phyloP scores from a whole-genome alignment of 768 basidiomycete genomes.

The Calocybe cyanea region DNA sequence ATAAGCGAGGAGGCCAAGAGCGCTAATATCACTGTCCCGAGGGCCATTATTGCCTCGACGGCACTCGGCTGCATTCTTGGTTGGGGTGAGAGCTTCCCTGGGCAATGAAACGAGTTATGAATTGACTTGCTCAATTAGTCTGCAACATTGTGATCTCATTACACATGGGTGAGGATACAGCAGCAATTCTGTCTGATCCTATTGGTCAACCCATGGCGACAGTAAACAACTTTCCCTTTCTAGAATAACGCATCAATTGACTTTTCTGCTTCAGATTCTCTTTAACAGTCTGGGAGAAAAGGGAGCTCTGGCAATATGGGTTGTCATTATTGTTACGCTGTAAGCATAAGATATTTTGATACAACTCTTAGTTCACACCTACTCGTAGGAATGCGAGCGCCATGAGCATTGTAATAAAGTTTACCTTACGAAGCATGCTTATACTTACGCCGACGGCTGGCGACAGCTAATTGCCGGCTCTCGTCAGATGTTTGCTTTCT shows the following conservation, averaged over 20 bases:
- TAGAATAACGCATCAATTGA: too few species aligned
- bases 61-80: constrained; percentile 56
- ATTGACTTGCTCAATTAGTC: constrained; percentile 26
- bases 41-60: constrained; percentile 59
- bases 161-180: constrained; percentile 57
- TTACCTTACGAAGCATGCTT: too few species aligned
- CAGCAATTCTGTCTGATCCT: too few species aligned
- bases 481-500: constrained; percentile 70
- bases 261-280: constrained; percentile 59
- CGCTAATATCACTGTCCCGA: constrained; percentile 67
- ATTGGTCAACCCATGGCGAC: too few species aligned
- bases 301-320: constrained; percentile 34
- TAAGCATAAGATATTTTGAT: constrained; percentile 12
- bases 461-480: constrained; percentile 23
- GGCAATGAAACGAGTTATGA: not conserved
- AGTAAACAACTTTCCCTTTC: too few species aligned
- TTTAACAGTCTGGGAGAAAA: constrained; percentile 41
- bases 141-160: constrained; percentile 63
- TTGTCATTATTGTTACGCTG: constrained; percentile 36
- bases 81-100: constrained; percentile 42
- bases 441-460: too few species aligned
- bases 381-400: too few species aligned
- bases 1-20: constrained; percentile 73
- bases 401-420: too few species aligned
- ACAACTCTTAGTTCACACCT: too few species aligned